Percentiles rank a stretch among this genome's conserved stretches.
phyloP scores from a whole-genome alignment of 306 rosid genomes.

The Corylus avellana region DNA sequence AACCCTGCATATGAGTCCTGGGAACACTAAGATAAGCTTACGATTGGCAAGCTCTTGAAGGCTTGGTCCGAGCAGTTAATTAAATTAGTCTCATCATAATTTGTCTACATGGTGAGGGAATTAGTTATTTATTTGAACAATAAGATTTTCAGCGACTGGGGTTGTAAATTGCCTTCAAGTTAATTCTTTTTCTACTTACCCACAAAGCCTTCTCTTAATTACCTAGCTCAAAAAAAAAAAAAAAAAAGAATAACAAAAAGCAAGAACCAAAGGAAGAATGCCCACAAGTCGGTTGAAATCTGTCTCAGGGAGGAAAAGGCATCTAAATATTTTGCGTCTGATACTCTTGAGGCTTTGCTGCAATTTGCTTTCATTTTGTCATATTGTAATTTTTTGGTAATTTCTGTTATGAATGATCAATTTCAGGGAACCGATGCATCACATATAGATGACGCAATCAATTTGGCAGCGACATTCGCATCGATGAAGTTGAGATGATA shows the following conservation, averaged over 20 bases:
- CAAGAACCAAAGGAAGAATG: neutral
- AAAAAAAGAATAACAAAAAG: neutral
- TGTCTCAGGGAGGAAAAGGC: neutral
- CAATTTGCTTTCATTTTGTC: neutral
- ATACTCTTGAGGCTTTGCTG: neutral
- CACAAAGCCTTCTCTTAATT: neutral
- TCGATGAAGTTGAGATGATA: conserved; percentile 58
- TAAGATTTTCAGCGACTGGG: neutral
- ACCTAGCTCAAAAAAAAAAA: neutral
- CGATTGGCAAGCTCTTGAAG: neutral
- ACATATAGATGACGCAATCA: conserved; percentile 67
- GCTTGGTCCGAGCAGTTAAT: neutral
- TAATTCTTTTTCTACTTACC: neutral
- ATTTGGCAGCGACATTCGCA: conserved; percentile 69
- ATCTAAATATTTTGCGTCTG: neutral
- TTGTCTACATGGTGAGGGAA: neutral
- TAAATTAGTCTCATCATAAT: neutral
- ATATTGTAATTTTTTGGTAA: no score
- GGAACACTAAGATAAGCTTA: neutral
- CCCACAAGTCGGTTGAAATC: neutral
- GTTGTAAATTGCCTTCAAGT: neutral
- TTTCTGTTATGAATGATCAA: neutral
- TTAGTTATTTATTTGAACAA: neutral
- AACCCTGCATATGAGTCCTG: neutral
- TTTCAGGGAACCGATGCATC: conserved; percentile 92